phyloP scores from a whole-genome alignment of 1,139 yeast genomes.

The Saccharomyces hybrid region DNA sequence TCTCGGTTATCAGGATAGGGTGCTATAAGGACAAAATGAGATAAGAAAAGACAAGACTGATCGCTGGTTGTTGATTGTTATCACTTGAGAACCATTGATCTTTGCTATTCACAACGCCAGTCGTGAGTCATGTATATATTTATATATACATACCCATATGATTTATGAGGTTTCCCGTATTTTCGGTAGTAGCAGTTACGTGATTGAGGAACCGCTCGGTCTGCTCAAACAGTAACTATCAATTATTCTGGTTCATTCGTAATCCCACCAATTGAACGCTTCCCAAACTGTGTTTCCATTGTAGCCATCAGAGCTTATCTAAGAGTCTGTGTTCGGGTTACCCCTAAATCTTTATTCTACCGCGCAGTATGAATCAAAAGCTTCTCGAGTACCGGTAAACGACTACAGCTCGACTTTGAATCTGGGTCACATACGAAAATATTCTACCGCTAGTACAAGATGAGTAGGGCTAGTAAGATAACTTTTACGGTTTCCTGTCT shows the following conservation, averaged over 20 bases:
- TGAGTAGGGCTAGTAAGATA: slow-evolving; percentile 68
- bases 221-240: not conserved
- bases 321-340: not conserved
- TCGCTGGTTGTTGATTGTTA: not conserved
- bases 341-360: not conserved
- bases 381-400: not conserved
- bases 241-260: not conserved
- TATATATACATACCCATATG: no score
- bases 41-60: not conserved
- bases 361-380: not conserved
- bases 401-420: not conserved
- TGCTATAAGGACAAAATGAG: not conserved
- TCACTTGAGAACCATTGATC: not conserved
- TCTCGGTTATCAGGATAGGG: not conserved
- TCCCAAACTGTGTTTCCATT: not conserved
- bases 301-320: not conserved
- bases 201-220: not conserved
- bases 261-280: not conserved
- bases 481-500: slow-evolving; percentile 56
- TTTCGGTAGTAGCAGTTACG: not conserved
- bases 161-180: no score
- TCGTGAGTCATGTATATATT: no score
- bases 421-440: not conserved
- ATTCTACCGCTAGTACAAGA: slow-evolving; percentile 18
- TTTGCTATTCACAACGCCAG: not conserved